A percentile compares a stretch with the other conserved stretches of the same genome.
phyloP scores from a whole-genome alignment of 176 grass and related monocot species.

The barley (Hordeum vulgare) region DNA sequence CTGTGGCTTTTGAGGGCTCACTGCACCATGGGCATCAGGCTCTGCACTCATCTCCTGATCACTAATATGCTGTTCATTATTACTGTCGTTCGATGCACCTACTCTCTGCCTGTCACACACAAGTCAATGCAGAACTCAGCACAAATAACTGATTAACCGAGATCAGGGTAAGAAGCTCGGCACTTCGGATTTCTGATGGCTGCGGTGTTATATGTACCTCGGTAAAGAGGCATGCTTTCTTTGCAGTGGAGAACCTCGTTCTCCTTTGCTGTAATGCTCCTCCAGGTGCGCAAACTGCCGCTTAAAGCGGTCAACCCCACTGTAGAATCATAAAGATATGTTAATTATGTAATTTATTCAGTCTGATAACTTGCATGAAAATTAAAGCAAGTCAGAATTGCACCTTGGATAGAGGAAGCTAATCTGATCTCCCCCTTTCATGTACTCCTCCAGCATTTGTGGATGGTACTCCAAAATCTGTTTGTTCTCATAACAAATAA shows the following conservation, averaged over 20 bases:
- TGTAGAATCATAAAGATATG: constrained; percentile 24
- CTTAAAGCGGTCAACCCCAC: constrained; percentile 96
- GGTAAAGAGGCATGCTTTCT: constrained; percentile 92
- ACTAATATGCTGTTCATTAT: constrained; percentile 46
- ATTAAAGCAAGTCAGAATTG: not conserved
- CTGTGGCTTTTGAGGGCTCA: constrained; percentile 55
- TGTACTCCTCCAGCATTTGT: constrained; percentile 81
- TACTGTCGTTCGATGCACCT: constrained; percentile 45
- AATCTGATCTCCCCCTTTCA: constrained; percentile 82
- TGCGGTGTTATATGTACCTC: constrained; percentile 38
- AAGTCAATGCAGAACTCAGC: constrained; percentile 20
- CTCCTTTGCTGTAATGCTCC: constrained; percentile 93
- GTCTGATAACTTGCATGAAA: not conserved
- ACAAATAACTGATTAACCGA: not conserved
- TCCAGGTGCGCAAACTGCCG: constrained; percentile 96
- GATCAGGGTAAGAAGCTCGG: not conserved
- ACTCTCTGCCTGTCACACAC: constrained; percentile 73
- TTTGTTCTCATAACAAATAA: constrained; percentile 32
- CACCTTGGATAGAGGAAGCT: constrained; percentile 97
- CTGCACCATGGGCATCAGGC: constrained; percentile 42
- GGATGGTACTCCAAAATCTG: constrained; percentile 99
- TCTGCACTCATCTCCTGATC: constrained; percentile 47
- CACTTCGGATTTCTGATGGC: constrained; percentile 4
- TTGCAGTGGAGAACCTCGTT: constrained; percentile 88
- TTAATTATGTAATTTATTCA: not conserved